A percentile compares a stretch with the other conserved stretches of the same genome.
Conservation (phyloP, 164 flowering plant species). For the Paratinospora sagittata region DNA sequence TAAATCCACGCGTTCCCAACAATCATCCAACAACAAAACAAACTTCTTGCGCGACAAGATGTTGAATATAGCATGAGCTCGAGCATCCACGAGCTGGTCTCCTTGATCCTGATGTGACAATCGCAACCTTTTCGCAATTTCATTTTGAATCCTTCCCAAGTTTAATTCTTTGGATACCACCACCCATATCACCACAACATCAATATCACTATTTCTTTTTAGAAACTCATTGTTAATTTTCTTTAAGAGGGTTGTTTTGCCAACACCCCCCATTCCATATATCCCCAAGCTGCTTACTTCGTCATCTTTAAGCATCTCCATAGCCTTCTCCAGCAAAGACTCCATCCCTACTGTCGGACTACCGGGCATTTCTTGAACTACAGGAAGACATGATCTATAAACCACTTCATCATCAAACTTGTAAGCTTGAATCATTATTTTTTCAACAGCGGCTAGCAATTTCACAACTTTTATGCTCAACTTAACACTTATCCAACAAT, state of each 20-base stretch:
- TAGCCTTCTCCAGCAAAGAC: too few relatives aligned
- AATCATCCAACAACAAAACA: not conserved
- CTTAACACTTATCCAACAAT: conserved; percentile 15
- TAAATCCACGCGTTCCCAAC: not conserved
- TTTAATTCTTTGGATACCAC: not conserved
- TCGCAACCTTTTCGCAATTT: not conserved
- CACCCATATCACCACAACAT: too few relatives aligned
- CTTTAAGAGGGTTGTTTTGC: too few relatives aligned
- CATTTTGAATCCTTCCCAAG: not conserved
- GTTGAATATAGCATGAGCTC: not conserved
- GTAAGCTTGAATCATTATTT: not conserved
- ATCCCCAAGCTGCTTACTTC: not conserved
- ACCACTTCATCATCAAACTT: not conserved
- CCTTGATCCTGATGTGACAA: not conserved
- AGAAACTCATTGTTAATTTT: too few relatives aligned
- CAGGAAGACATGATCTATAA: not conserved
- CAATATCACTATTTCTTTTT: too few relatives aligned
- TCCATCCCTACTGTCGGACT: not conserved
- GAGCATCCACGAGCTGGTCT: not conserved
- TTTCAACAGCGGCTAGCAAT: not conserved
- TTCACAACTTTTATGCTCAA: conserved; percentile 11
- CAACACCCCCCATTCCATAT: too few relatives aligned
- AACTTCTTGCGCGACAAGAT: not conserved
- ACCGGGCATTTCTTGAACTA: not conserved
- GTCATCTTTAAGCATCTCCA: not conserved